Evolutionary conservation across 176 grass and related monocot species (phyloP).

Genomic region (Aegilops speltoides): DNA sequence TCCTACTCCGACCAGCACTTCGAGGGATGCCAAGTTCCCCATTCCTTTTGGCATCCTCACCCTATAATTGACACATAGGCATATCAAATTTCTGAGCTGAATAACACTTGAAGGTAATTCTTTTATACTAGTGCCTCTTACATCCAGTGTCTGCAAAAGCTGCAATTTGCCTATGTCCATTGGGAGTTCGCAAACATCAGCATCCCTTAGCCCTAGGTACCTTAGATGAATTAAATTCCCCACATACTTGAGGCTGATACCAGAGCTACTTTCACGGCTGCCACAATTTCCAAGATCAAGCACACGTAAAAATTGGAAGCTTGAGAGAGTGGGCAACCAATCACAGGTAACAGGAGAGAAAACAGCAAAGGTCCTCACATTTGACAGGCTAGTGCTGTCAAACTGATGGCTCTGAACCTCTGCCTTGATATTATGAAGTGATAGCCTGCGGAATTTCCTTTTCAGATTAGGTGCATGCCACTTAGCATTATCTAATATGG

Average conservation of each 20-base stretch:
- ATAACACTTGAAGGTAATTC: neutral
- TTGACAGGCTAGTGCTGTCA: neutral
- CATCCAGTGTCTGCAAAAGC: neutral
- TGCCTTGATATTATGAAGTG: no score
- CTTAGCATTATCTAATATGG: no score
- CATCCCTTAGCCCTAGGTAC: neutral
- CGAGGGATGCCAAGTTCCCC: neutral
- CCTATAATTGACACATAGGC: rapidly evolving
- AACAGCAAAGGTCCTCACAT: neutral
- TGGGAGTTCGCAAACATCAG: neutral
- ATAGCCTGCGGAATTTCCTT: no score
- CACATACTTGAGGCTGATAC: neutral
- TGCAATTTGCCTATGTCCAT: neutral
- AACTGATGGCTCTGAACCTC: neutral
- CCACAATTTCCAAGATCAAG: neutral
- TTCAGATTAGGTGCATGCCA: no score
- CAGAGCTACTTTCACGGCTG: neutral
- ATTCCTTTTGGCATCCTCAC: neutral
- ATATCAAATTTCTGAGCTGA: neutral
- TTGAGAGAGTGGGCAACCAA: neutral
- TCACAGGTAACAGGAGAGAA: neutral
- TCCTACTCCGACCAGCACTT: rapidly evolving
- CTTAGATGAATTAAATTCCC: neutral
- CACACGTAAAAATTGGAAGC: neutral
- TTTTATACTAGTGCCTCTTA: neutral